A percentile compares a stretch with the other conserved stretches of the same genome.
phyloP scores from a whole-genome alignment of 306 rosid genomes.

The Dalbergia cultrata region DNA sequence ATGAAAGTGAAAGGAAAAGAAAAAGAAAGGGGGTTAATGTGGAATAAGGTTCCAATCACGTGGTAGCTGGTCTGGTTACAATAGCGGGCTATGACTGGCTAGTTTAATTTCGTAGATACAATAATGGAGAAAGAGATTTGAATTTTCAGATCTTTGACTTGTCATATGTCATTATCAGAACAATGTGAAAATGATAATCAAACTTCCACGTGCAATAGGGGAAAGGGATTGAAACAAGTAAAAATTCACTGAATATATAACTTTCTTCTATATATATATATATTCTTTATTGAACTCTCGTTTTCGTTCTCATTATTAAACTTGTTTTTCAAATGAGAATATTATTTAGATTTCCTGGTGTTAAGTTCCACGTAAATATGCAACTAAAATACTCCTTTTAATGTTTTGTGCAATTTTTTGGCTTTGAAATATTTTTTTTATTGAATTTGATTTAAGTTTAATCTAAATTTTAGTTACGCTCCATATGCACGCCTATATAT shows the following conservation, averaged over 20 bases:
- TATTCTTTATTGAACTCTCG: too few relatives aligned
- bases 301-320: not conserved
- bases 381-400: too few relatives aligned
- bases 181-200: slow-evolving; percentile 7
- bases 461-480: too few relatives aligned
- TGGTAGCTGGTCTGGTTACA: not conserved
- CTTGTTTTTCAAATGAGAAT: not conserved
- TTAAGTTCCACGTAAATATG: too few relatives aligned
- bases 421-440: too few relatives aligned
- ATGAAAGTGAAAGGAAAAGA: not conserved
- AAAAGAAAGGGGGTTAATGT: not conserved
- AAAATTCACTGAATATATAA: not conserved
- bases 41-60: slow-evolving; percentile 3
- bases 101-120: not conserved
- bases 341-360: too few relatives aligned
- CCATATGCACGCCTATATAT: too few relatives aligned
- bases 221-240: slow-evolving; percentile 9
- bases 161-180: not conserved
- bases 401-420: too few relatives aligned
- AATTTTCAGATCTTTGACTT: slow-evolving; percentile 25
- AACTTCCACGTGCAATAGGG: not conserved
- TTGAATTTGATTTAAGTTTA: too few relatives aligned
- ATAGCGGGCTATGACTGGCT: not conserved
- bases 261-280: too few relatives aligned
- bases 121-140: not conserved